Conservation (phyloP, 2,329 filamentous ascomycete genomes). For the Hymenoscyphus repandus region DNA sequence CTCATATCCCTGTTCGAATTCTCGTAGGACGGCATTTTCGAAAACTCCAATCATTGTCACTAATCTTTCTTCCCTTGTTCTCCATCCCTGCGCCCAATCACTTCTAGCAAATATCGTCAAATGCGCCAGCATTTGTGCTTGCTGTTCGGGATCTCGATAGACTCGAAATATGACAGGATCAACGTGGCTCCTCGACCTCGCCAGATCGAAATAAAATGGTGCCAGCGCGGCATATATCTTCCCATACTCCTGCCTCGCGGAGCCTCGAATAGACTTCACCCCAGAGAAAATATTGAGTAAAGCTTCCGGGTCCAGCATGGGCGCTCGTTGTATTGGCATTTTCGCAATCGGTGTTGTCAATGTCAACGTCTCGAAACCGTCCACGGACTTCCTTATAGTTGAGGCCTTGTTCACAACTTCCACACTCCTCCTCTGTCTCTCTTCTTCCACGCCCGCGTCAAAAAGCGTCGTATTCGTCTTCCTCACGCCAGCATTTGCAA, state of each 20-base stretch:
- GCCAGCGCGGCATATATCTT: slow-evolving; percentile 84
- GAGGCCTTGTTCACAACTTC: slow-evolving; percentile 21
- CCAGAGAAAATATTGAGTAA: slow-evolving; percentile 65
- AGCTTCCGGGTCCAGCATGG: slow-evolving; percentile 53
- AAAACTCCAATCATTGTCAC: slow-evolving; percentile 74
- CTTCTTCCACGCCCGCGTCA: slow-evolving; percentile 65
- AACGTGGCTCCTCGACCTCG: slow-evolving; percentile 63
- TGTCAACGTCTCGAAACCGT: slow-evolving; percentile 77
- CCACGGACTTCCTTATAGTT: slow-evolving; percentile 36
- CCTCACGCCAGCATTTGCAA: slow-evolving; percentile 20
- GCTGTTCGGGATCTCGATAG: slow-evolving; percentile 82
- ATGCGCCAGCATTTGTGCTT: slow-evolving; percentile 84
- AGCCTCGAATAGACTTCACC: slow-evolving; percentile 73
- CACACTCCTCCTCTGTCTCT: slow-evolving; percentile 41
- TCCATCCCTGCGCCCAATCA: slow-evolving; percentile 73
- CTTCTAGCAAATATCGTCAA: slow-evolving; percentile 72
- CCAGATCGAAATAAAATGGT: slow-evolving; percentile 84
- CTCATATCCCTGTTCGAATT: slow-evolving; percentile 91
- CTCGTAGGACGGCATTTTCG: slow-evolving; percentile 81
- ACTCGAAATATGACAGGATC: slow-evolving; percentile 82
- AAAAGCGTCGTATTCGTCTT: slow-evolving; percentile 60
- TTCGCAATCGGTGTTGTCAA: slow-evolving; percentile 30
- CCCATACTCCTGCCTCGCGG: slow-evolving; percentile 83
- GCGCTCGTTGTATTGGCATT: slow-evolving; percentile 29
- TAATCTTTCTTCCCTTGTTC: slow-evolving; percentile 65